Conservation (phyloP, 257 asterid species). For the Coffea canephora region DNA sequence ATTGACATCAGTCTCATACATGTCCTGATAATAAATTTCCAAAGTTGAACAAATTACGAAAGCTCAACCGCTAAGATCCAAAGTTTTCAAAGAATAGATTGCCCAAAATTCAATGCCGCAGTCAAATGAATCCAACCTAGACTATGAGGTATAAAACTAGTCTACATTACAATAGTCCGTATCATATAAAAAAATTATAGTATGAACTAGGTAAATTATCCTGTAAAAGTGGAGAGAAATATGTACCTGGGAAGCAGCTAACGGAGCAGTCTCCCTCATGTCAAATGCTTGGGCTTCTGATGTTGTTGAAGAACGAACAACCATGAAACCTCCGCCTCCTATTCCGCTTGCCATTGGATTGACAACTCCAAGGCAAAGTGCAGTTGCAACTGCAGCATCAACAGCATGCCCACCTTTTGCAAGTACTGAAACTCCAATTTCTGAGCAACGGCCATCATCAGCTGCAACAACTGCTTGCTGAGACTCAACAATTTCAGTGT, state of each 20-base stretch:
- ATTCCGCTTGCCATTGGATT: slow-evolving; percentile 72
- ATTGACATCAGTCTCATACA: slow-evolving; percentile 54
- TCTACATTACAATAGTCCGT: too few relatives aligned
- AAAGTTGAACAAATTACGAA: background rate
- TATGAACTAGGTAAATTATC: background rate
- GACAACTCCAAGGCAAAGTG: slow-evolving; percentile 81
- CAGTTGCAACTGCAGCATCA: slow-evolving; percentile 86
- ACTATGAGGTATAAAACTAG: too few relatives aligned
- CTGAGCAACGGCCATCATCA: slow-evolving; percentile 85
- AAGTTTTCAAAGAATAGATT: background rate
- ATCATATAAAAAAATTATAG: background rate
- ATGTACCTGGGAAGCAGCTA: slow-evolving; percentile 69
- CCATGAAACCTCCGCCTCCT: slow-evolving; percentile 91
- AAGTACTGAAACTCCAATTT: slow-evolving; percentile 57
- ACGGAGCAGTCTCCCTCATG: slow-evolving; percentile 91
- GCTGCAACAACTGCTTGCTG: slow-evolving; percentile 72
- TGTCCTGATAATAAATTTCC: slow-evolving; percentile 47
- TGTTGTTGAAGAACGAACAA: slow-evolving; percentile 53
- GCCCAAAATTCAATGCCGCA: background rate
- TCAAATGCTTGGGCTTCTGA: slow-evolving; percentile 57
- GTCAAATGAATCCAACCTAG: background rate
- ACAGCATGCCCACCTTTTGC: slow-evolving; percentile 80
- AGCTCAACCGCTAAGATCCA: background rate
- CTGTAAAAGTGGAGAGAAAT: background rate
- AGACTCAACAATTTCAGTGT: slow-evolving; percentile 48